Conservation (phyloP, 2,329 filamentous ascomycete genomes). For the Botrytis galanthina region DNA sequence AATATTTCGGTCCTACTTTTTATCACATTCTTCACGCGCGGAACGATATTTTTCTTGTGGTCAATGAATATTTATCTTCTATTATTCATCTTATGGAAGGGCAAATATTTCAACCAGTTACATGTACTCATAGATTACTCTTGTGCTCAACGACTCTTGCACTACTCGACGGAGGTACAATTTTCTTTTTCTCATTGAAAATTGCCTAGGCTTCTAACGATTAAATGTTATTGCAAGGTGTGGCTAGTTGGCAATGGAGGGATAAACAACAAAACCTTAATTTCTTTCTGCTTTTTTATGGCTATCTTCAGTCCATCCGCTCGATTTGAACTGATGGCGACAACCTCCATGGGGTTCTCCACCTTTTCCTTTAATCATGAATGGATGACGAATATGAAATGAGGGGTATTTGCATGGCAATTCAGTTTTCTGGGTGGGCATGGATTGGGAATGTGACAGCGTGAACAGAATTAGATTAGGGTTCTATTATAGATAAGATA, state of each 20-base stretch:
- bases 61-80: constrained; percentile 28
- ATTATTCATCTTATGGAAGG: constrained; percentile 24
- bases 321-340: constrained; percentile 1
- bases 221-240: constrained; percentile 18
- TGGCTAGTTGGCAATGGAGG: constrained; percentile 13
- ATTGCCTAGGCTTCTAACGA: background rate
- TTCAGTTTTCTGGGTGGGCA: constrained; percentile 4
- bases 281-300: constrained; percentile 14
- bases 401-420: constrained; percentile 15
- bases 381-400: constrained; percentile 13
- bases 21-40: constrained; percentile 24
- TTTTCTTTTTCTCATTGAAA: constrained; percentile 2
- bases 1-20: constrained; percentile 28
- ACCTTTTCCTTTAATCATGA: background rate
- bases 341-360: background rate
- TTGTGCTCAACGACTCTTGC: constrained; percentile 22
- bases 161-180: constrained; percentile 14
- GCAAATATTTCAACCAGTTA: constrained; percentile 27
- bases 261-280: background rate
- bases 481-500: constrained; percentile 20
- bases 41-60: constrained; percentile 20
- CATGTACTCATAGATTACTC: constrained; percentile 37
- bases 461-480: constrained; percentile 18
- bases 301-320: background rate
- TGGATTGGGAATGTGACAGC: constrained; percentile 15